phyloP scores from a whole-genome alignment of 176 grass and related monocot species.

The Alloteropsis semialata region DNA sequence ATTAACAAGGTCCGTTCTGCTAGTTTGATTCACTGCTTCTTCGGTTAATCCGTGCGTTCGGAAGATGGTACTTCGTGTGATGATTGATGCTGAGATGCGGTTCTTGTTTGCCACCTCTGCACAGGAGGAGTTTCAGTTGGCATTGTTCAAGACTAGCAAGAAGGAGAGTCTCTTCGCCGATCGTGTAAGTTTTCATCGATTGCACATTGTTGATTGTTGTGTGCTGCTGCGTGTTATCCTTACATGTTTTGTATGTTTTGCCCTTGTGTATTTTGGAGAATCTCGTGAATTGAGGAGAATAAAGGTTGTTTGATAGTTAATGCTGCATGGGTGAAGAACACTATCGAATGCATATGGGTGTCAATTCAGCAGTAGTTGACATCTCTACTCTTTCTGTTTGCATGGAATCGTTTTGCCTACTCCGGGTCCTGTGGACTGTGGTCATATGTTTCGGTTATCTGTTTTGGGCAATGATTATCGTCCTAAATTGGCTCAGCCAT shows the following conservation, averaged over 20 bases:
- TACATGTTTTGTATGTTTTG: neutral
- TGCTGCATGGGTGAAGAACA: neutral
- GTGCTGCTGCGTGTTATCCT: neutral
- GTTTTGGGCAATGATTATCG: neutral
- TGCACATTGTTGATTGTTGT: neutral
- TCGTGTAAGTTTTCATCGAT: slow-evolving; percentile 41
- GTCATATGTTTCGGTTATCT: neutral
- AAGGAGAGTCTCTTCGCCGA: slow-evolving; percentile 91
- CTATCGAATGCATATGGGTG: neutral
- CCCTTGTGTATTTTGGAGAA: neutral
- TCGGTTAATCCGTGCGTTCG: neutral
- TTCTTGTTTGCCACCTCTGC: slow-evolving; percentile 15
- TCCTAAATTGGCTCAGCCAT: neutral
- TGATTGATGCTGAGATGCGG: neutral
- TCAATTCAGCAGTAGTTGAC: neutral
- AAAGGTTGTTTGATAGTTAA: neutral
- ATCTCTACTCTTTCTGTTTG: neutral
- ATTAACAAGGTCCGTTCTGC: slow-evolving; percentile 71
- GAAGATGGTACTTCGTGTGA: neutral
- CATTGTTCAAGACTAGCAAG: slow-evolving; percentile 88
- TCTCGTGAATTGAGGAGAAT: neutral
- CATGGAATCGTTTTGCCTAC: neutral
- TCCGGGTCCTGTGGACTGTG: neutral
- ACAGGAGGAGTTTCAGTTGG: slow-evolving; percentile 90
- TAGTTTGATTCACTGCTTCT: neutral